phyloP scores from a whole-genome alignment of 169 alveolate species.

The Fabrea salina region DNA sequence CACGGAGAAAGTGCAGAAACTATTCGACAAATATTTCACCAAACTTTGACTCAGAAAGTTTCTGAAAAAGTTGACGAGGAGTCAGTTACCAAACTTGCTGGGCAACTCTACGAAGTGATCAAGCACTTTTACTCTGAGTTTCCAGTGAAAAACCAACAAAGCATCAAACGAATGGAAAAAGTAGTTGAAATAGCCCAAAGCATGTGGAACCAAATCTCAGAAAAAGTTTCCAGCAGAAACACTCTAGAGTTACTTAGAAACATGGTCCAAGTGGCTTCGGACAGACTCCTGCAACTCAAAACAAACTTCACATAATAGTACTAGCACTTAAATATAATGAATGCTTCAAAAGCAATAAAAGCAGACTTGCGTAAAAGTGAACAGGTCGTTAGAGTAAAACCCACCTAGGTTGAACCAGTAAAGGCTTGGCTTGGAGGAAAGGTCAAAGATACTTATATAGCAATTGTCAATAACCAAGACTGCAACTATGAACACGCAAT shows the following conservation, averaged over 20 bases:
- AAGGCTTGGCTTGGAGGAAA: not conserved
- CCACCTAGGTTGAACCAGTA: not conserved
- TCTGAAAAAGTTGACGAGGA: not conserved
- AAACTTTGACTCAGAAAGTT: not conserved
- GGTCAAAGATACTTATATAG: not conserved
- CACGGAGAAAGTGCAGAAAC: slow-evolving; percentile 1
- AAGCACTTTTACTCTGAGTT: slow-evolving; percentile 9
- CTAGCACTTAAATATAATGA: too few relatives aligned
- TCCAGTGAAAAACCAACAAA: not conserved
- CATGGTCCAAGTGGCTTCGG: too few relatives aligned
- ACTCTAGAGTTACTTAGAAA: too few relatives aligned
- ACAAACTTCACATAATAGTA: too few relatives aligned
- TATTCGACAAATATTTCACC: slow-evolving; percentile 11
- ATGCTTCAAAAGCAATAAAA: too few relatives aligned
- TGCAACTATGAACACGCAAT: not conserved
- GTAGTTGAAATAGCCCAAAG: not conserved
- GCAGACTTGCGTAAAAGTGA: too few relatives aligned
- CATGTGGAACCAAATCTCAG: not conserved
- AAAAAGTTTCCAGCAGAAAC: too few relatives aligned
- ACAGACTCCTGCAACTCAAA: too few relatives aligned
- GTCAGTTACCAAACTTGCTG: not conserved
- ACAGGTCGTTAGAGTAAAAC: too few relatives aligned
- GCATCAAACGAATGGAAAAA: not conserved
- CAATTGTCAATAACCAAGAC: not conserved
- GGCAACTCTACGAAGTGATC: not conserved